Base-by-base conservation (phyloP, 2,329 filamentous ascomycete species). In the Cucurbitaria berberidis region DNA sequence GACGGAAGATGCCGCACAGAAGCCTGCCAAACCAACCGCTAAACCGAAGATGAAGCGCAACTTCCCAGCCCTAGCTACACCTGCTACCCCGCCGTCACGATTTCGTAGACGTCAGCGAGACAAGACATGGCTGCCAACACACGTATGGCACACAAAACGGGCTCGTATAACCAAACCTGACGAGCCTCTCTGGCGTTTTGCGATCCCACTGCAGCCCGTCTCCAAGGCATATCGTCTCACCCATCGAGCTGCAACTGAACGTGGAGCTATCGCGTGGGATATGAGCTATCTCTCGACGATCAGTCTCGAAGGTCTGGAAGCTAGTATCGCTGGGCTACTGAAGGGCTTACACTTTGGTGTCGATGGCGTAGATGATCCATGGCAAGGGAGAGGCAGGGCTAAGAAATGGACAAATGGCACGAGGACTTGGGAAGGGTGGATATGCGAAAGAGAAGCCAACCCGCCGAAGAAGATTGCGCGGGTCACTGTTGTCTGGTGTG, bases 41-140 rank as follows among this genome's bases (percentile, higher is more conserved):
- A 44, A 43, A 9, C 60, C 72, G 10, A 80, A 81, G 35, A 86
- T 88, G 1, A 91, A 89, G 74, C 85, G 90, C 62, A 88, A 78
- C 47, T 81, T 93, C 45, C 89, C 90, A 64, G 80, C 79, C 40
- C 80, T 93, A 45, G 90, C 91, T 48, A 80, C 84, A n/a, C 83
- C 86, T 5, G 78, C 79, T 5, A 80, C 72, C 73, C 86, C 86
- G 1, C 82, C 82, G 39, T 84, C 83, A 19, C 93, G 88, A 66
- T 98, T 91, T 71, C 86, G 88, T 62, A 95, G 91, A 76, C 87
- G 95, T 27, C 93, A 98, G 72, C 79, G 88, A 40, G 83, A 90
- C 73, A 98, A 98, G 79, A 92, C 90, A 2, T 97, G 93, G 91
- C 80, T 99, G 15, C 95, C 95, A 0, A 98, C 95, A 6, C 95